These are phyloP conservation scores for Xylaria sp. DNA, from an alignment of 2,329 filamentous ascomycete genomes.

Conservation along the genomic window DNA sequence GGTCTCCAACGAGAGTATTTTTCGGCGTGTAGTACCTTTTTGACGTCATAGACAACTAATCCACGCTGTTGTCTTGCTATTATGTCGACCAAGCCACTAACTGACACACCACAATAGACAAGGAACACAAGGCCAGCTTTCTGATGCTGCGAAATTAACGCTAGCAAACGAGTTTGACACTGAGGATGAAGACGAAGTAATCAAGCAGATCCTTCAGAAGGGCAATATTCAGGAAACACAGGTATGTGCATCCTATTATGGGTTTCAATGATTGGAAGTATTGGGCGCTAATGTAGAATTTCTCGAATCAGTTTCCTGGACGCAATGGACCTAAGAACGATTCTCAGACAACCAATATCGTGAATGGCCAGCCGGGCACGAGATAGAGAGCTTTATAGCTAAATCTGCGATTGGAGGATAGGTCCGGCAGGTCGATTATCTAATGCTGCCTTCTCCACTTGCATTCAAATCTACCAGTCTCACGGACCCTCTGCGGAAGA, in stretches of 20 bases:
- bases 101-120: slow-evolving; percentile 67
- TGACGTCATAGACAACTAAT: neutral
- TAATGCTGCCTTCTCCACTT: slow-evolving; percentile 5
- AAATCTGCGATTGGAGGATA: neutral
- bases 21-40: neutral
- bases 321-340: slow-evolving; percentile 67
- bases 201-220: slow-evolving; percentile 82
- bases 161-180: slow-evolving; percentile 92
- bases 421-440: neutral
- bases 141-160: slow-evolving; percentile 77
- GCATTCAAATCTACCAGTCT: neutral
- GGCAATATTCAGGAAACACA: slow-evolving; percentile 74
- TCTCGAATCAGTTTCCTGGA: slow-evolving; percentile 58
- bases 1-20: neutral
- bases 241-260: slow-evolving; percentile 52
- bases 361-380: slow-evolving; percentile 54
- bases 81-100: slow-evolving; percentile 34
- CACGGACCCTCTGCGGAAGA: neutral
- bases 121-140: slow-evolving; percentile 82
- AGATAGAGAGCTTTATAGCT: slow-evolving; percentile 36
- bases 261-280: too few species aligned
- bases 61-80: too few species aligned
- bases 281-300: slow-evolving; percentile 1
- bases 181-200: slow-evolving; percentile 79
- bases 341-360: slow-evolving; percentile 57